Conservation (phyloP, 2,329 filamentous ascomycete genomes). For the Colletotrichum caudatum region DNA sequence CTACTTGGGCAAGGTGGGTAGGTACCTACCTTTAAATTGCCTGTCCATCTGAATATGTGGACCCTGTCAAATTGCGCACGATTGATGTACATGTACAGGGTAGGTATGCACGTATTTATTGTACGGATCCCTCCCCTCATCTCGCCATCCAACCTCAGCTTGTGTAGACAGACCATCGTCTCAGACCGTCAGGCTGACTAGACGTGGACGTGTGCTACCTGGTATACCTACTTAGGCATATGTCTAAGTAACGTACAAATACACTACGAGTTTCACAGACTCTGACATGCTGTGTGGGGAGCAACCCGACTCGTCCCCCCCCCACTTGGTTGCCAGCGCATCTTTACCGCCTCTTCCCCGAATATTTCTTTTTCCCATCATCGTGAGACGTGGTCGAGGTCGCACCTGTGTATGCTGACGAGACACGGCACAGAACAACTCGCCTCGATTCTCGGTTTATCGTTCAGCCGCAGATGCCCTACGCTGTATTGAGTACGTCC, state of each 20-base stretch:
- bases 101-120: not conserved
- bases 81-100: not conserved
- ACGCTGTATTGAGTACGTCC: not conserved
- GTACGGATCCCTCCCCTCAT: not conserved
- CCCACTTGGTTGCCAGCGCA: constrained; percentile 30
- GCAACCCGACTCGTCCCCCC: constrained; percentile 9
- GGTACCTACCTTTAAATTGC: no score
- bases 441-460: not conserved
- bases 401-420: not conserved
- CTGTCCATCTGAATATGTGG: not conserved
- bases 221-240: not conserved
- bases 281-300: constrained; percentile 12
- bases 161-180: constrained; percentile 3
- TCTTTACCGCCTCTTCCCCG: constrained; percentile 34
- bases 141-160: not conserved
- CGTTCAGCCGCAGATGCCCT: not conserved
- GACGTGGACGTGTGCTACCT: constrained; percentile 5
- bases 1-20: no score
- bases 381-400: constrained; percentile 5
- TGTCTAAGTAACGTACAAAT: not conserved
- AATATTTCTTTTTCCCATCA: constrained; percentile 11
- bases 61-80: constrained; percentile 12
- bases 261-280: constrained; percentile 4
- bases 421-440: not conserved
- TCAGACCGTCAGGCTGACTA: not conserved